Percentiles rank a stretch among this genome's conserved stretches.
Evolutionary conservation across 805 yeast species (phyloP).

Genomic region (Phaffomyces opuntiae): DNA sequence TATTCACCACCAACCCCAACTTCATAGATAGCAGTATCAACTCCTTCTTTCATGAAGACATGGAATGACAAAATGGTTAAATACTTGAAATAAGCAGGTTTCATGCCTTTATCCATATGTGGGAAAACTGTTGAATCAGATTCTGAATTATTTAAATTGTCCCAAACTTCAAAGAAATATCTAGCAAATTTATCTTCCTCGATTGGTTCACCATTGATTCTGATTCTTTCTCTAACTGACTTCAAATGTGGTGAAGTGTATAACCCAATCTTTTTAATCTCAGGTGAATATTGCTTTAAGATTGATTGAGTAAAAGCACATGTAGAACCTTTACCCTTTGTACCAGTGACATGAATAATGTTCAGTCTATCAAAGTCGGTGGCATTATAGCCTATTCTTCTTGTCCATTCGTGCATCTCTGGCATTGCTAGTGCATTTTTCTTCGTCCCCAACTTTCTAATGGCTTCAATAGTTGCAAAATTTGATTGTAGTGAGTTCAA

Average conservation of each 20-base stretch:
- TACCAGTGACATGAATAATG: slow-evolving; percentile 90
- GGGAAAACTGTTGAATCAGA: slow-evolving; percentile 60
- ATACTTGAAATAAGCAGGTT: slow-evolving; percentile 91
- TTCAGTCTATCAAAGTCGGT: slow-evolving; percentile 67
- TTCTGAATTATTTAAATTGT: slow-evolving; percentile 50
- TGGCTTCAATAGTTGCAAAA: slow-evolving; percentile 81
- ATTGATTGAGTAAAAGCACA: slow-evolving; percentile 91
- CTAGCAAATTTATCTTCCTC: slow-evolving; percentile 72
- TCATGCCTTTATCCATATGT: slow-evolving; percentile 61
- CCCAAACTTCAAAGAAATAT: slow-evolving; percentile 95
- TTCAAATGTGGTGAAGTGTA: slow-evolving; percentile 95
- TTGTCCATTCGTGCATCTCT: slow-evolving; percentile 79
- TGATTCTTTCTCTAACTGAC: slow-evolving; percentile 85
- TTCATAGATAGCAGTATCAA: slow-evolving; percentile 92
- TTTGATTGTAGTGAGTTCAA: slow-evolving; percentile 87
- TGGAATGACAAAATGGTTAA: slow-evolving; percentile 87
- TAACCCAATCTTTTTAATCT: slow-evolving; percentile 68
- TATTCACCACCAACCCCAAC: slow-evolving; percentile 98
- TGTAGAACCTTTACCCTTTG: slow-evolving; percentile 97
- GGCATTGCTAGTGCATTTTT: slow-evolving; percentile 66
- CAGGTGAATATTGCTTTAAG: slow-evolving; percentile 47
- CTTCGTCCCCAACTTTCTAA: slow-evolving; percentile 55
- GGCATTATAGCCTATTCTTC: slow-evolving; percentile 61
- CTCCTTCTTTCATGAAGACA: slow-evolving; percentile 78
- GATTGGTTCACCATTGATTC: slow-evolving; percentile 82